phyloP scores from a whole-genome alignment of 2,329 filamentous ascomycete species.

The Coleophoma eucalyptorum region DNA sequence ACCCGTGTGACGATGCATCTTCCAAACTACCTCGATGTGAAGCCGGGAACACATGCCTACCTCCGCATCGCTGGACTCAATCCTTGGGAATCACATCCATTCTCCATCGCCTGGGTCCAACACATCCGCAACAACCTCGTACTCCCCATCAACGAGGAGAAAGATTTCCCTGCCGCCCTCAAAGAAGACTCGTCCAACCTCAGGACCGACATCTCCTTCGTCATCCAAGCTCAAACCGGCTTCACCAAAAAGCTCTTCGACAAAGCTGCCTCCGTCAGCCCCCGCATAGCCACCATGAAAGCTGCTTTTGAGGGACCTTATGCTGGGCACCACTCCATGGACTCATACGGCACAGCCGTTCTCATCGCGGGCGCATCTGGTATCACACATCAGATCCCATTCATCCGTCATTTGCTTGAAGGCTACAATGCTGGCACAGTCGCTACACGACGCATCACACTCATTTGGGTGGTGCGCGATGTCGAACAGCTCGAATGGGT shows the following conservation, averaged over 20 bases:
- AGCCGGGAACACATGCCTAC: slow-evolving; percentile 72
- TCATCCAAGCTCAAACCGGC: slow-evolving; percentile 84
- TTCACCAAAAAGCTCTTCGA: slow-evolving; percentile 81
- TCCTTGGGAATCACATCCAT: slow-evolving; percentile 72
- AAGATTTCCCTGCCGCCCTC: slow-evolving; percentile 4
- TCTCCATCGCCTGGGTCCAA: slow-evolving; percentile 73
- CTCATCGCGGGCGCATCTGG: slow-evolving; percentile 91
- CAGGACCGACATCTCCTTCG: slow-evolving; percentile 66
- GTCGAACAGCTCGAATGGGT: slow-evolving; percentile 92
- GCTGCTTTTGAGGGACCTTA: slow-evolving; percentile 91
- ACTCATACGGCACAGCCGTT: slow-evolving; percentile 88
- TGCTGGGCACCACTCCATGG: slow-evolving; percentile 74
- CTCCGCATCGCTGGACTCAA: slow-evolving; percentile 64
- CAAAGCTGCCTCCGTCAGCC: slow-evolving; percentile 45
- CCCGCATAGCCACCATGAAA: slow-evolving; percentile 10
- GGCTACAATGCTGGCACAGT: slow-evolving; percentile 68
- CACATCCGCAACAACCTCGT: slow-evolving; percentile 30
- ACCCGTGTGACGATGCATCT: slow-evolving; percentile 67
- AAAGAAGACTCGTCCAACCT: slow-evolving; percentile 31
- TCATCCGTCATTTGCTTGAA: slow-evolving; percentile 72
- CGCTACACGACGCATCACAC: slow-evolving; percentile 74
- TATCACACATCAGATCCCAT: slow-evolving; percentile 92
- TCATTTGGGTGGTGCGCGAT: slow-evolving; percentile 92
- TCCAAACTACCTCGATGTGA: slow-evolving; percentile 61
- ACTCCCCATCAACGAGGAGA: slow-evolving; percentile 33